Percentiles rank a stretch among this genome's conserved stretches.
These are phyloP conservation scores for Penicillium olsonii DNA, from an alignment of 2,329 filamentous ascomycete species.

Conservation along the genomic window DNA sequence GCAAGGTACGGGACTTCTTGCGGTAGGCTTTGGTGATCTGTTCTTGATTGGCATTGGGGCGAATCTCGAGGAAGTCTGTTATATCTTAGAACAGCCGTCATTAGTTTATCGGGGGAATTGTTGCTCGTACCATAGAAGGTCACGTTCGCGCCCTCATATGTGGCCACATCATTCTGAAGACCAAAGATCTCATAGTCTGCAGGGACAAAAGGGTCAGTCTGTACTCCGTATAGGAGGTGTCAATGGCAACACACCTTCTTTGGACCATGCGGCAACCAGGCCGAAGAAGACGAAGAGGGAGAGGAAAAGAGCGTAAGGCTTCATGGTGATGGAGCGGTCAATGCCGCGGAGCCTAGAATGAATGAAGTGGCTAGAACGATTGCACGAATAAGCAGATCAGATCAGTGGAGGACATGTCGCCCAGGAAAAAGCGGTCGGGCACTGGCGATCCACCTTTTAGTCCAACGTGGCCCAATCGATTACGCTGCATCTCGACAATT, in stretches of 20 bases:
- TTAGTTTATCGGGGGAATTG: background rate
- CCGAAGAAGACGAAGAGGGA: conserved; percentile 70
- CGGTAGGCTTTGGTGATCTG: conserved; percentile 94
- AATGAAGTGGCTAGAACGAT: conserved; percentile 3
- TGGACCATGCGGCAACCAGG: conserved; percentile 75
- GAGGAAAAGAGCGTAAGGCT: conserved; percentile 62
- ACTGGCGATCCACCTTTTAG: conserved; percentile 8
- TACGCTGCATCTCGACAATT: background rate
- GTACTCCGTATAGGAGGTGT: background rate
- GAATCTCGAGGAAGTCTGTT: conserved; percentile 76
- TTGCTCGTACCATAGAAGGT: conserved; percentile 76
- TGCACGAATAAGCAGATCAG: conserved; percentile 11
- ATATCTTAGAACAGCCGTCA: background rate
- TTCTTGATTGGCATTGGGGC: conserved; percentile 72
- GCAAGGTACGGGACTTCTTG: conserved; percentile 77
- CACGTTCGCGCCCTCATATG: conserved; percentile 72
- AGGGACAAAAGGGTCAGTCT: background rate
- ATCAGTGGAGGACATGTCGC: conserved; percentile 4
- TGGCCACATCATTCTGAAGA: conserved; percentile 79
- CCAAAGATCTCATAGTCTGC: conserved; percentile 97
- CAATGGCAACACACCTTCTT: conserved; percentile 64
- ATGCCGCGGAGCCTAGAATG: conserved; percentile 21
- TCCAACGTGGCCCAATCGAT: conserved; percentile 25
- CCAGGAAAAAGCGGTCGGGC: conserved; percentile 17
- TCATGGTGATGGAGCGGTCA: conserved; percentile 58